Conservation (phyloP, 306 rosid genomes). For the Fragaria iinumae region DNA sequence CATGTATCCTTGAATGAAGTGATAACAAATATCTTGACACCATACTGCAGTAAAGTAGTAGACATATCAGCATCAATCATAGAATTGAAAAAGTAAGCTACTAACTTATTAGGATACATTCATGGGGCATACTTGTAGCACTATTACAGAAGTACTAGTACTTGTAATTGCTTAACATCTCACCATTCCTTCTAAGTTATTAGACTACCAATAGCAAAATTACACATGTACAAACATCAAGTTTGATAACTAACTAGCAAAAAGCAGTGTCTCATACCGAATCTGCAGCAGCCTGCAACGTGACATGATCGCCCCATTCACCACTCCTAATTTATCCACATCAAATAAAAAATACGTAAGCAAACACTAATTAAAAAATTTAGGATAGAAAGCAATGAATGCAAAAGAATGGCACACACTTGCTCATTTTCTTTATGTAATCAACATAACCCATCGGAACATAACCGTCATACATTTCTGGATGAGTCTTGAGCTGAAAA, state of each 20-base stretch:
- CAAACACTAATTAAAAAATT: constrained; percentile 5
- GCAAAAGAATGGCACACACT: constrained; percentile 41
- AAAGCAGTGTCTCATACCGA: constrained; percentile 51
- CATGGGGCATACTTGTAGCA: not conserved
- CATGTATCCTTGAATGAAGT: constrained; percentile 92
- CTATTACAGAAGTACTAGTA: not conserved
- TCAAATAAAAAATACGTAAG: constrained; percentile 19
- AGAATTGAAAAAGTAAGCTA: not conserved
- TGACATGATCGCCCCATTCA: constrained; percentile 99
- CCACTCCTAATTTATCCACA: constrained; percentile 73
- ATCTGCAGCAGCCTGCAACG: constrained; percentile 98
- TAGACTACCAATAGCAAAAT: not conserved
- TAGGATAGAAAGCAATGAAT: constrained; percentile 8
- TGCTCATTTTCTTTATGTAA: constrained; percentile 84
- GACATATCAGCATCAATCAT: constrained; percentile 31
- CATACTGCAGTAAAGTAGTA: constrained; percentile 59
- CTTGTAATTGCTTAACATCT: not conserved
- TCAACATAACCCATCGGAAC: constrained; percentile 81
- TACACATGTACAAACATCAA: not conserved
- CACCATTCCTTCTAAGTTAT: not conserved
- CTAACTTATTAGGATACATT: not conserved
- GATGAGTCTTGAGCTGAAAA: constrained; percentile 58
- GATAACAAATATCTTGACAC: constrained; percentile 86
- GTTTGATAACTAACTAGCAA: constrained; percentile 19
- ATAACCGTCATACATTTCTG: constrained; percentile 66